phyloP scores from a whole-genome alignment of 306 rosid genomes.

The Cicer judaicum region DNA sequence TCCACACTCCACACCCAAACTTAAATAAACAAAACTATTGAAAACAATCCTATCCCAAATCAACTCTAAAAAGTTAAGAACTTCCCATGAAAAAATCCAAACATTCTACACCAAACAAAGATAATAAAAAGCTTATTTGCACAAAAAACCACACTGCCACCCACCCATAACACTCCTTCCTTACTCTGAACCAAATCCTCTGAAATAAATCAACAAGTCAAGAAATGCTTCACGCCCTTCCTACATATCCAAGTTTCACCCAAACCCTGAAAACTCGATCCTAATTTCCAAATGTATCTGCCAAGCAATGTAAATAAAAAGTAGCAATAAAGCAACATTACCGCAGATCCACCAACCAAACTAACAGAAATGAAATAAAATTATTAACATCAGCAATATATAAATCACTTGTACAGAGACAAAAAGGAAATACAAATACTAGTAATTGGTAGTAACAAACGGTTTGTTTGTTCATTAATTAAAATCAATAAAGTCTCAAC shows the following conservation, averaged over 20 bases:
- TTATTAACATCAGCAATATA: conserved; percentile 1
- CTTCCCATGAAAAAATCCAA: conserved; percentile 14
- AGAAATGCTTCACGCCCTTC: conserved; percentile 8
- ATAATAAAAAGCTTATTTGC: conserved; percentile 11
- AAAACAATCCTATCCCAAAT: conserved; percentile 38
- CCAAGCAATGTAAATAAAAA: conserved; percentile 26
- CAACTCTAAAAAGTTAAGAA: conserved; percentile 38
- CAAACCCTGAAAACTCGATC: conserved; percentile 9
- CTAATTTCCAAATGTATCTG: conserved; percentile 26
- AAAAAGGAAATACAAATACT: background rate
- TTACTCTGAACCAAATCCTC: conserved; percentile 31
- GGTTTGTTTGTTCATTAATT: background rate
- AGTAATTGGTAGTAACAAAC: background rate
- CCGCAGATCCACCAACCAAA: conserved; percentile 42
- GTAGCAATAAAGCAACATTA: conserved; percentile 6
- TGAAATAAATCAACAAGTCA: conserved; percentile 29
- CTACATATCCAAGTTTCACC: conserved; percentile 44
- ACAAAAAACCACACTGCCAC: conserved; percentile 23
- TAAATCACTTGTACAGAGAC: conserved; percentile 13
- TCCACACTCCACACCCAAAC: conserved; percentile 31
- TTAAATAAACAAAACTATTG: conserved; percentile 24
- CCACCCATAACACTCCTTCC: background rate
- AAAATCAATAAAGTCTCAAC: conserved; percentile 25
- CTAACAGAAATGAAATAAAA: conserved; percentile 12
- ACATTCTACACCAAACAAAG: conserved; percentile 19